Evolutionary conservation across 768 basidiomycete genomes (phyloP).

Genomic region (Russula virescens): DNA sequence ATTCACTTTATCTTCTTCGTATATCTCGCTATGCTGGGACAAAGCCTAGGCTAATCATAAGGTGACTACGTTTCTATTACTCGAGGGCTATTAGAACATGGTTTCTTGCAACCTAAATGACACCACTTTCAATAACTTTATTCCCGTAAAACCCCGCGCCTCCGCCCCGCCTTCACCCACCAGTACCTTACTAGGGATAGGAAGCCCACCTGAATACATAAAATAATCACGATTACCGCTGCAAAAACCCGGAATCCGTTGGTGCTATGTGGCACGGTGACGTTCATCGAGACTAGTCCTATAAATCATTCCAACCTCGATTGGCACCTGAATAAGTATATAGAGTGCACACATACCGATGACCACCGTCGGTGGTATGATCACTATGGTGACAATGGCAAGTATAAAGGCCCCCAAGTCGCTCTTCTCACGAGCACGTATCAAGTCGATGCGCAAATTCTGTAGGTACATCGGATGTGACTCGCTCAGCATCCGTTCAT

Average conservation of each 20-base stretch:
- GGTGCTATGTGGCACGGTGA: constrained; percentile 53
- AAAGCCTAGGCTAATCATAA: too few species aligned
- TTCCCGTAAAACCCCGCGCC: constrained; percentile 9
- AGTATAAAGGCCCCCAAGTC: constrained; percentile 65
- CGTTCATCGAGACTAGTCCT: constrained; percentile 70
- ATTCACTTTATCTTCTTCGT: too few species aligned
- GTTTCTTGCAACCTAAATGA: background rate
- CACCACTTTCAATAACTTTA: background rate
- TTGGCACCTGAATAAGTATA: background rate
- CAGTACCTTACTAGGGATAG: constrained; percentile 50
- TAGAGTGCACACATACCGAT: constrained; percentile 39
- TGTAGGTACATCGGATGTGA: constrained; percentile 83
- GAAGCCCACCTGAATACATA: constrained; percentile 42
- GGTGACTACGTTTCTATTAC: background rate
- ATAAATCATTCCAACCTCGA: background rate
- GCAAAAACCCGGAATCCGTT: constrained; percentile 49
- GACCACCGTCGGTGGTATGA: constrained; percentile 57
- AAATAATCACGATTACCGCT: constrained; percentile 43
- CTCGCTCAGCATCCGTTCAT: constrained; percentile 83
- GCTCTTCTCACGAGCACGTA: constrained; percentile 51
- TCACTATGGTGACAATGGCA: constrained; percentile 58
- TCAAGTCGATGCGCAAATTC: constrained; percentile 60
- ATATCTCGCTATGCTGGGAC: background rate
- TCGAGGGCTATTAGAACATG: background rate
- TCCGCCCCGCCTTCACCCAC: constrained; percentile 53